Evolutionary conservation across 306 rosid species (phyloP).

Genomic region (Canavalia ensiformis): DNA sequence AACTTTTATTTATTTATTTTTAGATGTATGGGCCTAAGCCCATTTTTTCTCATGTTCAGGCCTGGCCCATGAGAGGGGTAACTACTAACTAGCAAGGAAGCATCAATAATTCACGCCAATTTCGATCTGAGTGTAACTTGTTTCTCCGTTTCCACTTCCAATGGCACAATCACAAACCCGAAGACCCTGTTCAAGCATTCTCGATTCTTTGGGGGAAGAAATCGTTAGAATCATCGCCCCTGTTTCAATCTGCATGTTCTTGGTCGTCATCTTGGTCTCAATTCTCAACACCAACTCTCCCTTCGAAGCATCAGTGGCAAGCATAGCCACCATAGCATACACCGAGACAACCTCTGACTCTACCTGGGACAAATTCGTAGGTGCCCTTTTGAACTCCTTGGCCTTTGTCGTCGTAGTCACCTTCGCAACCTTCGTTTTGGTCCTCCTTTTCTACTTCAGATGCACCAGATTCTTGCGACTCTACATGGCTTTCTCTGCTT

Average conservation of each 20-base stretch:
- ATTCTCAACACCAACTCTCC: constrained; percentile 60
- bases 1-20: background rate
- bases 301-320: constrained; percentile 50
- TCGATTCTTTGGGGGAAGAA: constrained; percentile 83
- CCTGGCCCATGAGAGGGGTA: constrained; percentile 26
- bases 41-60: background rate
- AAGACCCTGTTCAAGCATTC: constrained; percentile 61
- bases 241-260: constrained; percentile 89
- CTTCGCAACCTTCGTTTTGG: constrained; percentile 73
- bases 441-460: constrained; percentile 85
- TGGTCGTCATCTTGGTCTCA: constrained; percentile 84
- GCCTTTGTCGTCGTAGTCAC: constrained; percentile 78
- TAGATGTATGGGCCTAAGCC: constrained; percentile 18
- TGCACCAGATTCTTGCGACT: constrained; percentile 76
- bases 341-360: constrained; percentile 73
- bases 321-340: constrained; percentile 84
- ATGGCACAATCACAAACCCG: constrained; percentile 66
- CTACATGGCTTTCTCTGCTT: constrained; percentile 90
- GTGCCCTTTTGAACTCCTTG: constrained; percentile 84
- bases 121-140: constrained; percentile 23
- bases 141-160: background rate
- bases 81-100: background rate
- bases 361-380: constrained; percentile 84
- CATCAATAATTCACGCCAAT: background rate
- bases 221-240: constrained; percentile 82